A percentile compares a stretch with the other conserved stretches of the same genome.
phyloP scores from a whole-genome alignment of 495 filamentous ascomycete genomes.

The Penicillium daleae region DNA sequence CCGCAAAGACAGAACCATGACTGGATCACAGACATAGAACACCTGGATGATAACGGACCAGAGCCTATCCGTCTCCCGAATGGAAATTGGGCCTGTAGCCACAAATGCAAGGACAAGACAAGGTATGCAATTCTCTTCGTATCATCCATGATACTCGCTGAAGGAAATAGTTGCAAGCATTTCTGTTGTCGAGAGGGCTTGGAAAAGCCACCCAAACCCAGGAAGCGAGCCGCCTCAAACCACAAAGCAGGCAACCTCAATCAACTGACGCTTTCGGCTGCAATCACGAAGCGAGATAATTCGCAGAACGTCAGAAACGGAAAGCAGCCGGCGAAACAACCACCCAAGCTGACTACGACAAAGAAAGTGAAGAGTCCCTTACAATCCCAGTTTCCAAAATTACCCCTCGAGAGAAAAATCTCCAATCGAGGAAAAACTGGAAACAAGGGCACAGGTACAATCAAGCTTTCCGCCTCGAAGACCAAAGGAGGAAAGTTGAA shows the following conservation, averaged over 20 bases:
- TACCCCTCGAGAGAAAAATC: conserved; percentile 1
- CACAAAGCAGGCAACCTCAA: conserved; percentile 28
- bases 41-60: conserved; percentile 29
- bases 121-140: conserved; percentile 42
- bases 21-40: conserved; percentile 16
- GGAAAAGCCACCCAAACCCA: conserved; percentile 70
- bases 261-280: conserved; percentile 36
- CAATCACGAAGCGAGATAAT: conserved; percentile 32
- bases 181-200: conserved; percentile 87
- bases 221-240: conserved; percentile 34
- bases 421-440: not conserved
- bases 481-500: not conserved
- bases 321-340: not conserved
- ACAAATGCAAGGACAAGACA: conserved; percentile 77
- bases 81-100: conserved; percentile 88
- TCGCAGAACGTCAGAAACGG: not conserved
- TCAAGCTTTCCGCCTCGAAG: not conserved
- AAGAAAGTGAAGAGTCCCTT: not conserved
- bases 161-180: conserved; percentile 70
- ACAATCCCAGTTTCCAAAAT: not conserved
- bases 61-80: conserved; percentile 67
- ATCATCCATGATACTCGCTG: conserved; percentile 28
- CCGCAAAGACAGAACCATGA: conserved; percentile 10
- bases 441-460: not conserved
- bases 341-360: not conserved